A percentile compares a stretch with the other conserved stretches of the same genome.
Evolutionary conservation across 2,329 filamentous ascomycete genomes (phyloP).

Genomic region (Trichoderma semiorbis): DNA sequence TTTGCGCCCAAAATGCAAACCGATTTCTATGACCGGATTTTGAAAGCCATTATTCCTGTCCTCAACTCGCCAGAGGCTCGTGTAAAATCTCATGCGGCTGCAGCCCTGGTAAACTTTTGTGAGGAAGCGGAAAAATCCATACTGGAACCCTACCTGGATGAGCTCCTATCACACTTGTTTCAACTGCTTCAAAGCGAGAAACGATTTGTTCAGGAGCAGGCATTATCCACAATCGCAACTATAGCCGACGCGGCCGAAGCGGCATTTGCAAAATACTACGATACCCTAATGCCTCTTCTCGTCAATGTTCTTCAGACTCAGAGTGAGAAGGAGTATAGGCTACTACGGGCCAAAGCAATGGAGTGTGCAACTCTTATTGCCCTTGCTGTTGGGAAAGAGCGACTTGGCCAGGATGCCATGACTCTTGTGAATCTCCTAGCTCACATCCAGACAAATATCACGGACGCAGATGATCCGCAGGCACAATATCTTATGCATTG

Average conservation of each 20-base stretch:
- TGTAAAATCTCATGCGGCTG: constrained; percentile 94
- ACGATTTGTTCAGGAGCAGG: constrained; percentile 96
- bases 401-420: constrained; percentile 83
- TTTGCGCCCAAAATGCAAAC: constrained; percentile 98
- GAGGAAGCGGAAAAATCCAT: constrained; percentile 93
- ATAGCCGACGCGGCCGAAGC: constrained; percentile 98
- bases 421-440: constrained; percentile 84
- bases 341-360: constrained; percentile 96
- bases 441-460: constrained; percentile 80
- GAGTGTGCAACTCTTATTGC: constrained; percentile 97
- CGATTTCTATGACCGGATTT: constrained; percentile 83
- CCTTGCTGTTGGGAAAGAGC: constrained; percentile 88
- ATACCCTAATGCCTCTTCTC: constrained; percentile 89
- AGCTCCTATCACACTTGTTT: constrained; percentile 80
- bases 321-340: constrained; percentile 86
- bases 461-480: constrained; percentile 90
- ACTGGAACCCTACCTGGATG: constrained; percentile 88
- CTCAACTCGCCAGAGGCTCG: constrained; percentile 85
- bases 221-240: constrained; percentile 93
- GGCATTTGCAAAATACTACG: constrained; percentile 93
- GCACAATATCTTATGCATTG: constrained; percentile 97
- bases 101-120: constrained; percentile 98
- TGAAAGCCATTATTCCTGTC: constrained; percentile 89
- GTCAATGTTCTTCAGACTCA: constrained; percentile 86
- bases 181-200: constrained; percentile 86